Conservation (phyloP, 2,329 filamentous ascomycete genomes). For the Westerdykella aurantiaca region DNA sequence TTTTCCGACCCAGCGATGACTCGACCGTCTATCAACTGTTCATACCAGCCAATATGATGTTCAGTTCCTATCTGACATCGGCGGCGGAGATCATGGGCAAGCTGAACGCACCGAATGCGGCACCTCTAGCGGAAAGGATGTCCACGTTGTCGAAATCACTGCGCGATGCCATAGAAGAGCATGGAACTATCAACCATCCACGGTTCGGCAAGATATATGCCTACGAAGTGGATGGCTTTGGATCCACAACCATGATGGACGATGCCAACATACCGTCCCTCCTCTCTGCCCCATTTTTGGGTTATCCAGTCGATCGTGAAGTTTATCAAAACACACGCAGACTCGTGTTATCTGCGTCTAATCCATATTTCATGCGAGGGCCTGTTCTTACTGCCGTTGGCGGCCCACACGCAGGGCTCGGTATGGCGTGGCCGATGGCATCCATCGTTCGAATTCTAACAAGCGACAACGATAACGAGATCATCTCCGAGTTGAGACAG, state of each 20-base stretch:
- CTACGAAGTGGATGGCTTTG: slow-evolving; percentile 46
- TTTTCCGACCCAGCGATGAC: slow-evolving; percentile 49
- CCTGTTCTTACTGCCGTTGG: slow-evolving; percentile 46
- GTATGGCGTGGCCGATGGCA: slow-evolving; percentile 49
- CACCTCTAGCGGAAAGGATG: slow-evolving; percentile 54
- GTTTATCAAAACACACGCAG: slow-evolving; percentile 45
- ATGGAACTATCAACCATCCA: slow-evolving; percentile 38
- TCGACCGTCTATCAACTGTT: slow-evolving; percentile 46
- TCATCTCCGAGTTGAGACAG: slow-evolving; percentile 39
- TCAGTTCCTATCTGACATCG: slow-evolving; percentile 56
- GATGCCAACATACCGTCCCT: slow-evolving; percentile 66
- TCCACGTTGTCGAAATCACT: slow-evolving; percentile 47
- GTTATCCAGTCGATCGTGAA: slow-evolving; percentile 45
- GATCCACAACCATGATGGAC: slow-evolving; percentile 57
- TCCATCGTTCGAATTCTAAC: slow-evolving; percentile 48
- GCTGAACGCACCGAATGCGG: slow-evolving; percentile 39
- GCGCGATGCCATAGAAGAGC: slow-evolving; percentile 40
- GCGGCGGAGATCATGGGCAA: slow-evolving; percentile 50
- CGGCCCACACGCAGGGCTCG: slow-evolving; percentile 45
- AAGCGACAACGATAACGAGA: slow-evolving; percentile 44
- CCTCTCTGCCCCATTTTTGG: slow-evolving; percentile 58
- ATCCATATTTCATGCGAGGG: slow-evolving; percentile 49
- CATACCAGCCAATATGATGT: slow-evolving; percentile 62
- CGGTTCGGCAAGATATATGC: slow-evolving; percentile 40
- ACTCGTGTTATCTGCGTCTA: slow-evolving; percentile 41